Percentiles rank a stretch among this genome's conserved stretches.
These are phyloP conservation scores for Mycena filopes DNA, from an alignment of 768 basidiomycete genomes.

Conservation along the genomic window DNA sequence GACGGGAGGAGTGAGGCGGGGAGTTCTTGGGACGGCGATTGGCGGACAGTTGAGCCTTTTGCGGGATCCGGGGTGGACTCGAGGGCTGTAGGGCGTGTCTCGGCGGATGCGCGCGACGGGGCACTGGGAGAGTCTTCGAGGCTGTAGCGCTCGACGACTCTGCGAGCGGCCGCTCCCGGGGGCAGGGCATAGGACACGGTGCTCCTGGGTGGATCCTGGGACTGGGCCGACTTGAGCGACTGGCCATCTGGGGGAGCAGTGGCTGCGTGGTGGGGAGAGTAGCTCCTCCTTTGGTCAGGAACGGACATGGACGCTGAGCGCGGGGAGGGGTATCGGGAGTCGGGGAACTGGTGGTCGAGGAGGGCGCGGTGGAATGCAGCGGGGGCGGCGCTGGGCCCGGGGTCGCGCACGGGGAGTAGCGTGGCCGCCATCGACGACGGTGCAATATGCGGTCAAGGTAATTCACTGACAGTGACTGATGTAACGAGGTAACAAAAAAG, in stretches of 20 bases:
- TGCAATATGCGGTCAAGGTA: background rate
- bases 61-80: conserved; percentile 38
- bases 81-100: conserved; percentile 43
- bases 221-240: conserved; percentile 40
- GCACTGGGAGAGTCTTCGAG: conserved; percentile 56
- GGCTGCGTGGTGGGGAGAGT: conserved; percentile 21
- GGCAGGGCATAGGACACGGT: conserved; percentile 58
- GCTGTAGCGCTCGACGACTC: conserved; percentile 62
- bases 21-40: conserved; percentile 36
- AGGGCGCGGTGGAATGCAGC: conserved; percentile 28
- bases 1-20: conserved; percentile 50
- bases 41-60: conserved; percentile 40
- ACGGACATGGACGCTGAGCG: conserved; percentile 16
- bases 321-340: conserved; percentile 30
- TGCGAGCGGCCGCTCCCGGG: conserved; percentile 52
- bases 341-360: conserved; percentile 22
- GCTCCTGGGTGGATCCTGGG: conserved; percentile 51
- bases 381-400: conserved; percentile 17
- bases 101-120: conserved; percentile 48
- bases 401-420: conserved; percentile 9
- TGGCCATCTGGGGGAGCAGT: conserved; percentile 44
- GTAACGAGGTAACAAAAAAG: too few species aligned
- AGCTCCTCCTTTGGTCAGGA: conserved; percentile 20
- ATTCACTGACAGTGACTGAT: too few species aligned
- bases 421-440: conserved; percentile 18